A percentile compares a stretch with the other conserved stretches of the same genome.
These are phyloP conservation scores for Paragyromitra xinjiangensis DNA, from an alignment of 495 filamentous ascomycete species.

Conservation along the genomic window DNA sequence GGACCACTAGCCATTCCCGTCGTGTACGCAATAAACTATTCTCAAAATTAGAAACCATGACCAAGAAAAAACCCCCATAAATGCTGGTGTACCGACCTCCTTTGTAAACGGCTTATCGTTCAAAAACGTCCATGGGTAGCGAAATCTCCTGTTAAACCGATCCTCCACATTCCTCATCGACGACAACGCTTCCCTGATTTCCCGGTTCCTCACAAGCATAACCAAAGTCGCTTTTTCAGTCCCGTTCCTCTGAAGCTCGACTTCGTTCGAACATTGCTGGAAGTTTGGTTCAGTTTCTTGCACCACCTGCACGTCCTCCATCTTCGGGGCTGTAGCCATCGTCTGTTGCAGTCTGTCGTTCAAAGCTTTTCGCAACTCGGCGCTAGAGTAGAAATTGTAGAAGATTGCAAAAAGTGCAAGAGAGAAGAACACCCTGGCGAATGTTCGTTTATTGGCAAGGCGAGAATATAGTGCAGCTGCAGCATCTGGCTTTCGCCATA, in stretches of 20 bases:
- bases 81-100: constrained; percentile 61
- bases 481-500: constrained; percentile 39
- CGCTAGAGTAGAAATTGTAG: constrained; percentile 43
- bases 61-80: not conserved
- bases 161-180: constrained; percentile 53
- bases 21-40: constrained; percentile 50
- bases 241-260: constrained; percentile 25
- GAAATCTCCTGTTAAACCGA: constrained; percentile 86
- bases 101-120: constrained; percentile 92
- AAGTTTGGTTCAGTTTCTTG: constrained; percentile 30
- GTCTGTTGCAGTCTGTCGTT: constrained; percentile 28
- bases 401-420: constrained; percentile 31
- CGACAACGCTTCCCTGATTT: constrained; percentile 41
- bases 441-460: constrained; percentile 31
- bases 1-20: constrained; percentile 51
- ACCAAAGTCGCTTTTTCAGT: constrained; percentile 53
- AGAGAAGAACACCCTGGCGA: constrained; percentile 35
- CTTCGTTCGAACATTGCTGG: constrained; percentile 25
- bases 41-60: not conserved
- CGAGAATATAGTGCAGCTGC: constrained; percentile 38
- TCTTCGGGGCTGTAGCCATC: constrained; percentile 16
- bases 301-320: constrained; percentile 12
- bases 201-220: constrained; percentile 53
- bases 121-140: constrained; percentile 99
- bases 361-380: constrained; percentile 39